These are phyloP conservation scores for Panicum miliaceum DNA, from an alignment of 176 grass and related monocot genomes.

Conservation along the genomic window DNA sequence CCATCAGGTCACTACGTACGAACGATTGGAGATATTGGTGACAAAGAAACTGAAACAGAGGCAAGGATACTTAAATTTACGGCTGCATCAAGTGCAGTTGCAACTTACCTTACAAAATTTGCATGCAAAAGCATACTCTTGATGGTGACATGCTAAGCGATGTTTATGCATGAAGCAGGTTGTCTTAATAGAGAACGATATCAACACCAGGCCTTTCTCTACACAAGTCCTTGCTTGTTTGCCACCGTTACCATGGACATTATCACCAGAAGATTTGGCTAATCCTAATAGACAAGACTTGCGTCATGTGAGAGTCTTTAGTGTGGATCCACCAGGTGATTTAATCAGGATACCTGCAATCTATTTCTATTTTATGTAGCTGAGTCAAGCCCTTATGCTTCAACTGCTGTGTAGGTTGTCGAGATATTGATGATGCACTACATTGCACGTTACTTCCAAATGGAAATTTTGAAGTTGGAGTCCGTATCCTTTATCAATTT, in stretches of 20 bases:
- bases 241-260: slow-evolving; percentile 89
- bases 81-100: neutral
- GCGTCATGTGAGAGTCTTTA: slow-evolving; percentile 83
- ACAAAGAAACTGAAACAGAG: slow-evolving; percentile 99
- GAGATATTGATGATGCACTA: slow-evolving; percentile 99
- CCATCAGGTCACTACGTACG: slow-evolving; percentile 94
- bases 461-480: slow-evolving; percentile 99
- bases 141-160: slow-evolving; percentile 39
- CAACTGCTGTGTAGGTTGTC: slow-evolving; percentile 71
- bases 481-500: slow-evolving; percentile 75
- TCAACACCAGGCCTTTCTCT: slow-evolving; percentile 96
- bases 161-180: slow-evolving; percentile 69
- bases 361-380: slow-evolving; percentile 30
- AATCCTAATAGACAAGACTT: slow-evolving; percentile 87
- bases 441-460: slow-evolving; percentile 91
- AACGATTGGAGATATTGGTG: slow-evolving; percentile 93
- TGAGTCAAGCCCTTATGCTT: slow-evolving; percentile 35
- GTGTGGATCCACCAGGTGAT: slow-evolving; percentile 96
- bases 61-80: slow-evolving; percentile 50
- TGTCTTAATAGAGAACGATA: slow-evolving; percentile 98
- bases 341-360: slow-evolving; percentile 41
- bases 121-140: slow-evolving; percentile 29
- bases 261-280: slow-evolving; percentile 86
- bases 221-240: slow-evolving; percentile 96
- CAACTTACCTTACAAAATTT: neutral